Conservation (phyloP, 2,329 filamentous ascomycete species). For the Camillea tinctor region DNA sequence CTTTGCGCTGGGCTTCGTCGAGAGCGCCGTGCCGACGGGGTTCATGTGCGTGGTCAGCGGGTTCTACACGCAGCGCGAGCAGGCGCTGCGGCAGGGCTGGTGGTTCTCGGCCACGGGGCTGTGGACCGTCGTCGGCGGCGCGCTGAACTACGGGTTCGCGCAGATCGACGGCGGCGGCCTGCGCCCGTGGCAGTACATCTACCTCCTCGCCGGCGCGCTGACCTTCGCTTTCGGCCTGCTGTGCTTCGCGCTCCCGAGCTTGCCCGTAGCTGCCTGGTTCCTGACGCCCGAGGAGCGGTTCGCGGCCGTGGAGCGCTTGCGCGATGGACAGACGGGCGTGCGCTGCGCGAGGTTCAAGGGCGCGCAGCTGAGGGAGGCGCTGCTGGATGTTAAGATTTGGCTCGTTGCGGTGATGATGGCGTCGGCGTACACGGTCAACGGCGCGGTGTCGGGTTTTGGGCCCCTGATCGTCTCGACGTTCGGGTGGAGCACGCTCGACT, state of each 20-base stretch:
- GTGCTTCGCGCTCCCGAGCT: constrained; percentile 66
- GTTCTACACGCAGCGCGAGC: constrained; percentile 65
- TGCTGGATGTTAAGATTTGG: constrained; percentile 62
- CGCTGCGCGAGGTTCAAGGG: constrained; percentile 60
- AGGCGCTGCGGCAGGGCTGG: constrained; percentile 63
- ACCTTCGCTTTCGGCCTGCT: constrained; percentile 64
- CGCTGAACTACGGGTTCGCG: constrained; percentile 66
- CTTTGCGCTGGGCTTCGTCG: constrained; percentile 63
- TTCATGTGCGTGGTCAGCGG: constrained; percentile 64
- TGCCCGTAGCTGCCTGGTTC: constrained; percentile 68
- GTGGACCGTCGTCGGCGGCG: constrained; percentile 62
- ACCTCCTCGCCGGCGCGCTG: constrained; percentile 61
- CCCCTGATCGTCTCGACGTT: constrained; percentile 72
- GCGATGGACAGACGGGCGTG: constrained; percentile 62
- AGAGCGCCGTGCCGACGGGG: constrained; percentile 63
- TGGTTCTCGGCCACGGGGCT: constrained; percentile 63
- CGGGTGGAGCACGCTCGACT: constrained; percentile 61
- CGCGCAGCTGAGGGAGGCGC: constrained; percentile 56
- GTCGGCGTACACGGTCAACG: constrained; percentile 69
- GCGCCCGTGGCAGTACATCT: constrained; percentile 69
- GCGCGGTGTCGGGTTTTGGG: constrained; percentile 68
- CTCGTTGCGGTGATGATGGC: constrained; percentile 67
- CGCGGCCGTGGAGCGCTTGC: constrained; percentile 62
- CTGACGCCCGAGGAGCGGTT: constrained; percentile 60
- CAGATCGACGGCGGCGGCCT: constrained; percentile 56